Percentiles rank a stretch among this genome's conserved stretches.
Evolutionary conservation across 2,329 filamentous ascomycete genomes (phyloP).

Genomic region (Neospermospora avenae): DNA sequence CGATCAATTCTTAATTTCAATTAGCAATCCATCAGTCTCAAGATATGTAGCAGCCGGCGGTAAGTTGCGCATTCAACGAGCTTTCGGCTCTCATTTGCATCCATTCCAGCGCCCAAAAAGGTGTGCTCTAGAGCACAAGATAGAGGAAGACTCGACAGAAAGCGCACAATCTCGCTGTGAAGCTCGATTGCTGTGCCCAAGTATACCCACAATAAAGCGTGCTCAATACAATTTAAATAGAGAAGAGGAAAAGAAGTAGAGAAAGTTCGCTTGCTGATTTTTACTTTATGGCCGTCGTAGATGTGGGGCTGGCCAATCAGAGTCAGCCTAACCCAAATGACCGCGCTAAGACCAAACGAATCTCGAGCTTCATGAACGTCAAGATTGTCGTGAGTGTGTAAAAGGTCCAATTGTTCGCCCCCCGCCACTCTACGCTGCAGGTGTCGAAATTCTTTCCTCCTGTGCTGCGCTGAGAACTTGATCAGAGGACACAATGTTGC

Average conservation of each 20-base stretch:
- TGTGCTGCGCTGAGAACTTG: constrained; percentile 41
- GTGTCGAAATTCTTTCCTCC: constrained; percentile 15
- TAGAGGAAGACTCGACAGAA: constrained; percentile 66
- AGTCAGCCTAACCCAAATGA: constrained; percentile 25
- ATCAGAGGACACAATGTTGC: constrained; percentile 65
- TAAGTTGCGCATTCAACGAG: constrained; percentile 56
- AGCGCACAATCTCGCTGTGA: constrained; percentile 38
- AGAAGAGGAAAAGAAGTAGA: constrained; percentile 39
- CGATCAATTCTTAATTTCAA: no score
- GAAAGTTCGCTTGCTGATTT: constrained; percentile 15
- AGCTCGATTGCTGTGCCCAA: constrained; percentile 45
- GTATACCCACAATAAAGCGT: constrained; percentile 71
- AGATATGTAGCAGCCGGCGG: constrained; percentile 67
- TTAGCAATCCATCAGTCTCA: no score
- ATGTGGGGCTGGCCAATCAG: constrained; percentile 24
- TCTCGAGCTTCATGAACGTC: constrained; percentile 18
- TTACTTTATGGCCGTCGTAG: constrained; percentile 22
- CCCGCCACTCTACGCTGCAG: constrained; percentile 22
- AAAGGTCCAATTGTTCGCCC: constrained; percentile 21
- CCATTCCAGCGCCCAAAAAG: constrained; percentile 62
- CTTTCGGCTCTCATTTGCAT: constrained; percentile 59
- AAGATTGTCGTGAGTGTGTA: constrained; percentile 4
- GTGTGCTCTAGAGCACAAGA: constrained; percentile 63
- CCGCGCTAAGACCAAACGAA: constrained; percentile 8
- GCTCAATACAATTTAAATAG: constrained; percentile 57